These are phyloP conservation scores for Stachybotrys chartarum DNA, from an alignment of 2,329 filamentous ascomycete species.

Conservation along the genomic window DNA sequence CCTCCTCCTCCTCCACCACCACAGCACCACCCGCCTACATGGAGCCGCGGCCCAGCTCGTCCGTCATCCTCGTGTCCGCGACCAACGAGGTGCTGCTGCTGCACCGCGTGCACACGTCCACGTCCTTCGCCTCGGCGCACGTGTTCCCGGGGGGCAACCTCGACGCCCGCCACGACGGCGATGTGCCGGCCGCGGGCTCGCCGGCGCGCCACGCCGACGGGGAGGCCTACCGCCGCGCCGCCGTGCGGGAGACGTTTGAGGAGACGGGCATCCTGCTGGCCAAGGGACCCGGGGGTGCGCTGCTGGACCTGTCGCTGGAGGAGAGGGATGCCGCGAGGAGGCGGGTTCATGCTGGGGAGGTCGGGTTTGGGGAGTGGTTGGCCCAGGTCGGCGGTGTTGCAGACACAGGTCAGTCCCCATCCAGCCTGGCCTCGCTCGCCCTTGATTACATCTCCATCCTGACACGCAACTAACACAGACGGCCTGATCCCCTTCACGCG, in stretches of 20 bases:
- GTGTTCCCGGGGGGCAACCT: conserved; percentile 93
- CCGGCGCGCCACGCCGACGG: conserved; percentile 61
- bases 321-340: conserved; percentile 60
- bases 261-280: conserved; percentile 87
- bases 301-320: conserved; percentile 49
- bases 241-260: conserved; percentile 88
- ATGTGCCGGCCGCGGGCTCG: conserved; percentile 36
- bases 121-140: conserved; percentile 82
- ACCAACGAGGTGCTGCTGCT: conserved; percentile 82
- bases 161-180: conserved; percentile 68
- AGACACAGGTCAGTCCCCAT: conserved; percentile 51
- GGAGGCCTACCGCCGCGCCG: conserved; percentile 68
- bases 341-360: conserved; percentile 58
- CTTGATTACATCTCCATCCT: conserved; percentile 1
- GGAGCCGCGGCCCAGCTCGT: conserved; percentile 60
- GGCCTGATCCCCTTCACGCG: conserved; percentile 75
- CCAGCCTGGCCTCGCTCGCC: not conserved
- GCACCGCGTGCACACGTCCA: conserved; percentile 75
- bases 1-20: not conserved
- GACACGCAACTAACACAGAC: conserved; percentile 30
- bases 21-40: conserved; percentile 7
- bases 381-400: conserved; percentile 46
- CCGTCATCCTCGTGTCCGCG: conserved; percentile 78
- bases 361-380: conserved; percentile 63
- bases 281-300: conserved; percentile 36